Conservation (phyloP, 257 asterid species). For the Capsicum chinense region DNA sequence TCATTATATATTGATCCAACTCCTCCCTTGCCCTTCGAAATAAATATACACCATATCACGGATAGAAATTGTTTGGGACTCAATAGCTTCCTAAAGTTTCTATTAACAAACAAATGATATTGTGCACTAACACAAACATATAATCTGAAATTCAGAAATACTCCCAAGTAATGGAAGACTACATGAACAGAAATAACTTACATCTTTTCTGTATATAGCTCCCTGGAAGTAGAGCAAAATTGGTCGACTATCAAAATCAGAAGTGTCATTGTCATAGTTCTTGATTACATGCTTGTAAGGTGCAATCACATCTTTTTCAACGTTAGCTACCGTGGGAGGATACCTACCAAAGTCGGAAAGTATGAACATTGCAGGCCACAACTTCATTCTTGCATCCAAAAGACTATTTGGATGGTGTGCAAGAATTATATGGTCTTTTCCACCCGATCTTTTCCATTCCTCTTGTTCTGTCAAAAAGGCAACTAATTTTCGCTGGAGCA, state of each 20-base stretch:
- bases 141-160: not conserved
- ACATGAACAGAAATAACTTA: conserved; percentile 45
- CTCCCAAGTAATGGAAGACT: not conserved
- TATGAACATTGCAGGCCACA: conserved; percentile 81
- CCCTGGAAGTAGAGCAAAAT: conserved; percentile 92
- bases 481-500: conserved; percentile 78
- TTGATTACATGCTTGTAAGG: conserved; percentile 80
- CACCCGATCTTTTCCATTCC: conserved; percentile 85
- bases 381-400: conserved; percentile 76
- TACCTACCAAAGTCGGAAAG: conserved; percentile 95
- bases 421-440: conserved; percentile 77
- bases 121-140: not conserved
- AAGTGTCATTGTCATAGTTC: conserved; percentile 60
- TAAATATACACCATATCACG: not conserved
- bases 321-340: conserved; percentile 84
- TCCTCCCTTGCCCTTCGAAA: conserved; percentile 7
- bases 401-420: conserved; percentile 98
- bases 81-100: not conserved
- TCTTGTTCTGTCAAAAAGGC: conserved; percentile 56
- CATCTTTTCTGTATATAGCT: conserved; percentile 92
- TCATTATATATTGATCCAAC: not conserved
- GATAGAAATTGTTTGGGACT: not conserved
- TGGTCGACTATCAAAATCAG: conserved; percentile 69
- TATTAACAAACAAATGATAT: not conserved
- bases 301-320: conserved; percentile 86